Percentiles rank a stretch among this genome's conserved stretches.
These are phyloP conservation scores for Abrus pulchellus DNA, from an alignment of 306 rosid genomes.

Conservation along the genomic window DNA sequence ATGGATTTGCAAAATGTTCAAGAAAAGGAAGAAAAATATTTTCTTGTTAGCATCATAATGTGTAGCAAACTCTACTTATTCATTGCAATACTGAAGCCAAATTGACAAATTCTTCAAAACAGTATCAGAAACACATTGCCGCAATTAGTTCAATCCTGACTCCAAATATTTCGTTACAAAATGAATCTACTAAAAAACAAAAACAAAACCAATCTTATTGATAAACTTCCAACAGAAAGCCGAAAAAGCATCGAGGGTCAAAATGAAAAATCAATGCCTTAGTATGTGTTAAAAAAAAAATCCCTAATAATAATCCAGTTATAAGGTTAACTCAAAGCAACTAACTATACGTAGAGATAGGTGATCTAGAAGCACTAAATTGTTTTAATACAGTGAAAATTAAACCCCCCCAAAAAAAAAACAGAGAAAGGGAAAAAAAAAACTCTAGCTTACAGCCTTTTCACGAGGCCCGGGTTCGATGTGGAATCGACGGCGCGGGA, in stretches of 20 bases:
- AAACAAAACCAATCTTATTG: background rate
- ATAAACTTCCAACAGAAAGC: constrained; percentile 11
- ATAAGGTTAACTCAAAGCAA: constrained; percentile 27
- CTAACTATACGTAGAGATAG: background rate
- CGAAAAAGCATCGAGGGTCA: too few relatives aligned
- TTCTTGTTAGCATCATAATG: background rate
- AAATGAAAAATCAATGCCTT: too few relatives aligned
- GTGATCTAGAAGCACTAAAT: constrained; percentile 9
- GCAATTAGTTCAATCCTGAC: background rate
- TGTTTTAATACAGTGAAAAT: background rate
- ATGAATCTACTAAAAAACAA: background rate
- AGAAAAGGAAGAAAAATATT: background rate
- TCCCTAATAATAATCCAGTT: background rate
- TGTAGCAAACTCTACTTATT: background rate
- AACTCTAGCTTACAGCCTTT: constrained; percentile 71
- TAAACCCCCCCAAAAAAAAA: background rate
- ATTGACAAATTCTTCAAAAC: background rate
- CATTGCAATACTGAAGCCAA: background rate
- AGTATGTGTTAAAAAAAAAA: background rate
- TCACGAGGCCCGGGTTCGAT: constrained; percentile 82
- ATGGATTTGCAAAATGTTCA: background rate
- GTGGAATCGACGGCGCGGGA: constrained; percentile 77
- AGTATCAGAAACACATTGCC: constrained; percentile 5
- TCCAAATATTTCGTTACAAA: background rate
- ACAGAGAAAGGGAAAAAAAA: background rate